Evolutionary conservation across 1,284 basidiomycete species (phyloP).

Genomic region (Termitomyces sp.): DNA sequence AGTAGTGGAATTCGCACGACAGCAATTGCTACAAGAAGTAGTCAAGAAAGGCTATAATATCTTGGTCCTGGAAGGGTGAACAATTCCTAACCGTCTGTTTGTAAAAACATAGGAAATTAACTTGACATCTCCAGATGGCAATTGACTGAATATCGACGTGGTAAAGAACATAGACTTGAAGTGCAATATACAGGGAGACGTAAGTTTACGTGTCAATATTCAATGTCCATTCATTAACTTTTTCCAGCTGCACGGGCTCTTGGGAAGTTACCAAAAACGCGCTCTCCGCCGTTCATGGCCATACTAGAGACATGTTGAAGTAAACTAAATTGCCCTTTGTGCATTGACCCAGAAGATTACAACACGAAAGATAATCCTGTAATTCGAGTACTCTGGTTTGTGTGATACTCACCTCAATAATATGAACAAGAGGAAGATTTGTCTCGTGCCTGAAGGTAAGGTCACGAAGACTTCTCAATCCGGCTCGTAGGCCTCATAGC

Average conservation of each 20-base stretch:
- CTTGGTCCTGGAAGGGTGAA: constrained; percentile 64
- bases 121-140: constrained; percentile 50
- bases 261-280: constrained; percentile 39
- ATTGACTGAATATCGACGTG: constrained; percentile 58
- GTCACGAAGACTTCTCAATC: constrained; percentile 44
- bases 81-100: constrained; percentile 7
- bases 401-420: not conserved
- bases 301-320: constrained; percentile 41
- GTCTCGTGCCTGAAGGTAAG: not conserved
- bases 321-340: not conserved
- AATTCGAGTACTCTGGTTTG: not conserved
- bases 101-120: constrained; percentile 7
- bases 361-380: not conserved
- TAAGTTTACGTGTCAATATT: constrained; percentile 27
- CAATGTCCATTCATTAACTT: constrained; percentile 3
- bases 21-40: constrained; percentile 56
- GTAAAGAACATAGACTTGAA: constrained; percentile 56
- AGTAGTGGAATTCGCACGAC: constrained; percentile 58
- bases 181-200: constrained; percentile 64
- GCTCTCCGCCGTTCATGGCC: constrained; percentile 62
- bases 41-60: constrained; percentile 56
- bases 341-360: not conserved
- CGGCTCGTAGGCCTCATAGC: constrained; percentile 59
- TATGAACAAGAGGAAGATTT: not conserved
- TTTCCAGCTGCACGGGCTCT: constrained; percentile 47